These are phyloP conservation scores for Crucibulum laeve DNA, from an alignment of 768 basidiomycete genomes.

Conservation along the genomic window DNA sequence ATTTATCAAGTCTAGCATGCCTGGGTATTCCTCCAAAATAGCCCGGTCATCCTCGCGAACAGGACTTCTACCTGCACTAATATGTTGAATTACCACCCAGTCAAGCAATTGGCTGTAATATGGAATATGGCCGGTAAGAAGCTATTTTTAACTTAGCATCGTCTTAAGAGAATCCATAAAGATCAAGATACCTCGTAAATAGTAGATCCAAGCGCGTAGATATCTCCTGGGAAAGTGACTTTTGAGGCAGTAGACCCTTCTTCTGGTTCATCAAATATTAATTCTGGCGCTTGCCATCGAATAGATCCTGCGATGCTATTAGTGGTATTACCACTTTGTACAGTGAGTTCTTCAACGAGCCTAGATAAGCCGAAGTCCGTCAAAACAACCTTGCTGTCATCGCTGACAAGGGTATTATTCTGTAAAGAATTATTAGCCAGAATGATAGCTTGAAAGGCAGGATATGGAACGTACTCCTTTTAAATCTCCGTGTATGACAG, in stretches of 20 bases:
- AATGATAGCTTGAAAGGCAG: not conserved
- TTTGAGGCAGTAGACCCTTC: conserved; percentile 1
- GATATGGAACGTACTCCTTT: conserved; percentile 25
- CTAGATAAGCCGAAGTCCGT: conserved; percentile 28
- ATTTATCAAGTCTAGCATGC: conserved; percentile 7
- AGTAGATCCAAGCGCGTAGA: conserved; percentile 26
- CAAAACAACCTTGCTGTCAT: conserved; percentile 19
- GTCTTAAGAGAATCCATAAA: too few species aligned
- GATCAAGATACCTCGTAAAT: conserved; percentile 27
- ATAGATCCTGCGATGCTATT: conserved; percentile 15
- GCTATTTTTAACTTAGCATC: conserved; percentile 9
- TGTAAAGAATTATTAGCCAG: conserved; percentile 5
- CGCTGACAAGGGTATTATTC: conserved; percentile 36
- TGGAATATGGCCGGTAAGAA: conserved; percentile 21
- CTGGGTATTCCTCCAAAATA: not conserved
- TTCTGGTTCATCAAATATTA: conserved; percentile 14
- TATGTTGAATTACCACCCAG: conserved; percentile 18
- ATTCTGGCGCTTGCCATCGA: conserved; percentile 27
- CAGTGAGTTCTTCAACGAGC: conserved; percentile 21
- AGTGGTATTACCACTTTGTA: conserved; percentile 17
- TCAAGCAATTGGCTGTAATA: conserved; percentile 20
- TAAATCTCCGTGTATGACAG: conserved; percentile 38
- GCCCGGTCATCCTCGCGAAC: conserved; percentile 9
- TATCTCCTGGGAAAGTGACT: conserved; percentile 17
- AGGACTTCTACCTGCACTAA: conserved; percentile 13